Evolutionary conservation across 2,329 filamentous ascomycete genomes (phyloP).

Genomic region (Talaromyces islandicus): DNA sequence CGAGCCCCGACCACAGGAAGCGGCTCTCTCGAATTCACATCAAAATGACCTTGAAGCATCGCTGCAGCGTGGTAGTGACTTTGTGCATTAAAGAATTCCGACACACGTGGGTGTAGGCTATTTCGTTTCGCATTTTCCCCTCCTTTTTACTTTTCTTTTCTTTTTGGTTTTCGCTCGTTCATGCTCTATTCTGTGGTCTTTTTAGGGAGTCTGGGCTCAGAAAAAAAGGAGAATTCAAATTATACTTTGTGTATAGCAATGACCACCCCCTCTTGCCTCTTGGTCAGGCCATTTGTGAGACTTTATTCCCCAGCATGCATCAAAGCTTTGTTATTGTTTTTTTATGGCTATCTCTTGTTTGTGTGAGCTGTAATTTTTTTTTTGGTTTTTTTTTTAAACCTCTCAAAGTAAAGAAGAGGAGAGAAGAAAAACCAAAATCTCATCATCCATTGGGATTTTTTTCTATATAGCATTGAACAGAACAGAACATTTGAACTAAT

Average conservation of each 20-base stretch:
- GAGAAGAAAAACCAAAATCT: neutral
- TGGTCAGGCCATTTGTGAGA: neutral
- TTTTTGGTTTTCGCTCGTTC: neutral
- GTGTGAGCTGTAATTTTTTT: neutral
- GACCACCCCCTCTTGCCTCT: neutral
- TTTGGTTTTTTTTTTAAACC: neutral
- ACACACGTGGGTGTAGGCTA: neutral
- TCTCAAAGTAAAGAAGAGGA: neutral
- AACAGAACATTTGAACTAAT: neutral
- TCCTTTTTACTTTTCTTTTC: neutral
- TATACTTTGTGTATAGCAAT: neutral
- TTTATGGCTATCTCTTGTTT: neutral
- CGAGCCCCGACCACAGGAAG: constrained; percentile 58
- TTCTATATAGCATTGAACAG: neutral
- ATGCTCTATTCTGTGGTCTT: neutral
- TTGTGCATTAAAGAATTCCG: constrained; percentile 13
- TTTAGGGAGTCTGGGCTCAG: neutral
- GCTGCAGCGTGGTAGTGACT: constrained; percentile 54
- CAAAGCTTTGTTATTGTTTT: neutral
- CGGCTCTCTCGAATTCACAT: constrained; percentile 34
- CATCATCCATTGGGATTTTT: neutral
- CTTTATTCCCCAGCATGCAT: neutral
- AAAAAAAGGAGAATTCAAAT: neutral
- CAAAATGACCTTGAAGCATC: constrained; percentile 44
- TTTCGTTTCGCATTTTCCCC: no score